Evolutionary conservation across 169 alveolate species (phyloP).

Genomic region (Plasmodium billcollinsi): DNA sequence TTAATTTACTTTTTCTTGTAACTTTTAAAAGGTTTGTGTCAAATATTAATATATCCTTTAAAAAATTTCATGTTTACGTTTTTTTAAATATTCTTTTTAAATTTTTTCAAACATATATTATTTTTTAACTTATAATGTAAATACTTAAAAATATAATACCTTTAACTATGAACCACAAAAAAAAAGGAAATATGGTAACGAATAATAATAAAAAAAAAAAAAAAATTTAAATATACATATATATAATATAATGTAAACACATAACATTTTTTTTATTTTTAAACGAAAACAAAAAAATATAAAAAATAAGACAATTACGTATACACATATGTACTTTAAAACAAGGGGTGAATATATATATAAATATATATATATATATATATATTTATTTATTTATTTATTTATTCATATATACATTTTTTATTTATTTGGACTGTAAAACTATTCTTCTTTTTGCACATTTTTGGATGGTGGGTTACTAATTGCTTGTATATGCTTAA

Average conservation of each 20-base stretch:
- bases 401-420: neutral
- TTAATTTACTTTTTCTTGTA: conserved; percentile 46
- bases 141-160: too few species aligned
- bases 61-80: neutral
- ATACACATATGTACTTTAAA: neutral
- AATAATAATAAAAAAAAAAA: neutral
- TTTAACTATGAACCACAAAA: too few species aligned
- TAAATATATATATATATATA: neutral
- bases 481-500: conserved; percentile 45
- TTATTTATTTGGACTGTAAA: neutral
- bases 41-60: conserved; percentile 22
- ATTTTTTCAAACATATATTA: conserved; percentile 3
- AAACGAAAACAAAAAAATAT: too few species aligned
- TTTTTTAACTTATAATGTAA: conserved; percentile 1
- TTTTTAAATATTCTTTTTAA: conserved; percentile 32
- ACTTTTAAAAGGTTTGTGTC: conserved; percentile 37
- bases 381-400: neutral
- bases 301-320: too few species aligned
- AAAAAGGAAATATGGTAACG: neutral
- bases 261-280: neutral
- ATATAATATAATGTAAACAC: neutral
- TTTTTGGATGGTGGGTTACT: neutral
- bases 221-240: neutral
- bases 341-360: neutral
- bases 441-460: neutral